Conservation (phyloP, 140 eudicot species). For the Stevia rebaudiana region DNA sequence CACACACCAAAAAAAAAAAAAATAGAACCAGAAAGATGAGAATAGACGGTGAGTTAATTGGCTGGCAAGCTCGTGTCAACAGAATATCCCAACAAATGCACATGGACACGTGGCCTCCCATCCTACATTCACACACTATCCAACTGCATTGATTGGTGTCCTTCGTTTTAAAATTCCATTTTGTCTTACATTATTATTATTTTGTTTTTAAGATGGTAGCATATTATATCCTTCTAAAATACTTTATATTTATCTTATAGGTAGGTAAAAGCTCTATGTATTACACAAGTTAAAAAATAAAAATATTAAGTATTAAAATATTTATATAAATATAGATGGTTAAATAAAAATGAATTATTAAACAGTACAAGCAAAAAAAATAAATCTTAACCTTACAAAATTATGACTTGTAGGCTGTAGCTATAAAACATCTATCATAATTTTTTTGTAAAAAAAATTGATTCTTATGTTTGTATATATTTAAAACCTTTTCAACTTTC, state of each 20-base stretch:
- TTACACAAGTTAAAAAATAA: too few relatives aligned
- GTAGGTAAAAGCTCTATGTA: too few relatives aligned
- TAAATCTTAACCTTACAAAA: too few relatives aligned
- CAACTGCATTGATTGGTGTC: constrained; percentile 7
- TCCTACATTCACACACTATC: constrained; percentile 1
- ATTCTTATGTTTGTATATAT: too few relatives aligned
- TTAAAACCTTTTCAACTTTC: too few relatives aligned
- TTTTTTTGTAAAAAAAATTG: too few relatives aligned
- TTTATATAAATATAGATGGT: too few relatives aligned
- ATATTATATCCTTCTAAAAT: neutral
- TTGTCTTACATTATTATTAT: constrained; percentile 12
- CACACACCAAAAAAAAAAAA: neutral
- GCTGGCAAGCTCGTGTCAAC: constrained; percentile 36
- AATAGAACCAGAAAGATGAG: neutral
- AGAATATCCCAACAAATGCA: constrained; percentile 25
- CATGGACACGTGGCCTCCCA: constrained; percentile 27
- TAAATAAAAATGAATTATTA: too few relatives aligned
- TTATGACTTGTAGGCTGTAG: too few relatives aligned
- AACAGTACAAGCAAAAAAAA: too few relatives aligned
- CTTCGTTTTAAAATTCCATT: neutral
- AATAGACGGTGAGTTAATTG: constrained; percentile 21
- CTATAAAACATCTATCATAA: too few relatives aligned
- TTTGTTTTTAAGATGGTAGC: neutral
- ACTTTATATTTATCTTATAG: neutral
- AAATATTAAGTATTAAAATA: too few relatives aligned